A percentile compares a stretch with the other conserved stretches of the same genome.
Evolutionary conservation across 345 rosid genomes (phyloP).

Genomic region (Microcos paniculata): DNA sequence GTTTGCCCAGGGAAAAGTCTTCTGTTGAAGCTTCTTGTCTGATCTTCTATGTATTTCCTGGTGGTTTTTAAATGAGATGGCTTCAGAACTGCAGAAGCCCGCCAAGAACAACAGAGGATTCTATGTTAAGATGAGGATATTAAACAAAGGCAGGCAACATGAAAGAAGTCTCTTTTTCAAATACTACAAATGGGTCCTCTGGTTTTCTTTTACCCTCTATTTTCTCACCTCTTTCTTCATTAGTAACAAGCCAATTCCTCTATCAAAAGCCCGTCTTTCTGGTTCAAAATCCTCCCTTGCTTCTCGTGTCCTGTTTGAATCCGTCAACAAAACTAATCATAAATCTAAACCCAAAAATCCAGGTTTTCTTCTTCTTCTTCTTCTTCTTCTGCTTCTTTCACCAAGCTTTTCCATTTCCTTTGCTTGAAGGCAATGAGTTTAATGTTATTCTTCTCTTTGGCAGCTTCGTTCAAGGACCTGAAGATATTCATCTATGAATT

Average conservation of each 20-base stretch:
- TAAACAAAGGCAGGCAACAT: slow-evolving; percentile 39
- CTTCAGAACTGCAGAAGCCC: slow-evolving; percentile 40
- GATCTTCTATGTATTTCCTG: neutral
- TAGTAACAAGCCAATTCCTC: slow-evolving; percentile 49
- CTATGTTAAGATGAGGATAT: slow-evolving; percentile 49
- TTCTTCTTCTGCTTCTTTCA: neutral
- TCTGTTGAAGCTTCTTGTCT: neutral
- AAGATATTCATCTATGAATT: slow-evolving; percentile 76
- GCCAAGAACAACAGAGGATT: slow-evolving; percentile 38
- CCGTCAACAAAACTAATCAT: slow-evolving; percentile 37
- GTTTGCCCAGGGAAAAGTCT: neutral
- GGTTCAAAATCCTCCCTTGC: slow-evolving; percentile 42
- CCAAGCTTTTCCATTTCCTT: neutral
- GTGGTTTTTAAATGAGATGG: slow-evolving; percentile 43
- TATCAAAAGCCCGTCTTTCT: slow-evolving; percentile 35
- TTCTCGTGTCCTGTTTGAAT: slow-evolving; percentile 74
- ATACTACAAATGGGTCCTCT: slow-evolving; percentile 83
- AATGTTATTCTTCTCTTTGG: neutral
- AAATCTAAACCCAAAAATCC: slow-evolving; percentile 21
- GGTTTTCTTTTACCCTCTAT: slow-evolving; percentile 68
- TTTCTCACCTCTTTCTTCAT: slow-evolving; percentile 69
- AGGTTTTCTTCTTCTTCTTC: slow-evolving; percentile 44
- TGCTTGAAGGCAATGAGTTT: neutral
- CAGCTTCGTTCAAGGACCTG: slow-evolving; percentile 56
- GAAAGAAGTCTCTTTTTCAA: slow-evolving; percentile 49